A percentile compares a stretch with the other conserved stretches of the same genome.
phyloP scores from a whole-genome alignment of 2,329 filamentous ascomycete species.

The Ceratocystis papillata region DNA sequence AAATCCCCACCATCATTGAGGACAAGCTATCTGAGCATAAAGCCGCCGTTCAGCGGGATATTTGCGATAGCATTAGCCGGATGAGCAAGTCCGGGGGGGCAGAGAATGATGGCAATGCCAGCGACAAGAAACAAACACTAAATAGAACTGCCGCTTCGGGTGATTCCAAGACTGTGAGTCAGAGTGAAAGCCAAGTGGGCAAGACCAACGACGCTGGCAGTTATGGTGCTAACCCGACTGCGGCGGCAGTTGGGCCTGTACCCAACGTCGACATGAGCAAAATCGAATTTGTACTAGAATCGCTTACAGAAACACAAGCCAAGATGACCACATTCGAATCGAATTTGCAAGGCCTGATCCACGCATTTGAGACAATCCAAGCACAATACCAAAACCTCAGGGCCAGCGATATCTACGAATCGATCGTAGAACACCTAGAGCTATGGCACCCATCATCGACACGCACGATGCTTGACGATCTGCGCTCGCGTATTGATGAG shows the following conservation, averaged over 20 bases:
- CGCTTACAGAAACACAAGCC: neutral
- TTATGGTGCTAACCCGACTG: too few relatives aligned
- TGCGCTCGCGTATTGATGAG: conserved; percentile 1
- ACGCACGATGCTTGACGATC: conserved; percentile 8
- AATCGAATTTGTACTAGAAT: neutral
- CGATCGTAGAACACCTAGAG: conserved; percentile 22
- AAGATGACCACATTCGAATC: conserved; percentile 3
- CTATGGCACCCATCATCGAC: conserved; percentile 22
- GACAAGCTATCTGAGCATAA: conserved; percentile 5
- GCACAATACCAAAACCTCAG: conserved; percentile 16
- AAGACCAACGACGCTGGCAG: neutral
- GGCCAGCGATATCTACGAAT: conserved; percentile 17
- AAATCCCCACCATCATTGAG: conserved; percentile 12
- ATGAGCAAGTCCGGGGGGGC: neutral
- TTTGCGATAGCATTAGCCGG: neutral
- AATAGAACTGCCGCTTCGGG: neutral
- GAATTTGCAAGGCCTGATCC: neutral
- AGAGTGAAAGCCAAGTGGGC: neutral
- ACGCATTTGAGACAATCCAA: conserved; percentile 17
- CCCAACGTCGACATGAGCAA: neutral
- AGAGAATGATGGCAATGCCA: neutral
- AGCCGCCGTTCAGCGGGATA: neutral
- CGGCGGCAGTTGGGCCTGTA: too few relatives aligned
- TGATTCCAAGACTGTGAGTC: neutral
- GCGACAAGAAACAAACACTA: neutral